phyloP scores from a whole-genome alignment of 345 rosid species.

The Syzygium aqueum region DNA sequence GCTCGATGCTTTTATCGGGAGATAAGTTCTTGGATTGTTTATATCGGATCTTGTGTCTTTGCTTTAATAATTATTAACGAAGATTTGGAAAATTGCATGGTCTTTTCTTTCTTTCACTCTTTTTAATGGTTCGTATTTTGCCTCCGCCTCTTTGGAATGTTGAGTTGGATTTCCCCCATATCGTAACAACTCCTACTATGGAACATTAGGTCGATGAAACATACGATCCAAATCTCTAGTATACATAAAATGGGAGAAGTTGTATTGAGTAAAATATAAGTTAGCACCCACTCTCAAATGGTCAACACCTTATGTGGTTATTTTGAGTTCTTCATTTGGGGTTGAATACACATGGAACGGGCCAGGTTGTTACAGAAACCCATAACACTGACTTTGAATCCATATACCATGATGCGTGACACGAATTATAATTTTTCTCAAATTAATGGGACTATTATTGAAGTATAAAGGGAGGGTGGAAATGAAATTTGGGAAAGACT shows the following conservation, averaged over 20 bases:
- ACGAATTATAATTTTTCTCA: neutral
- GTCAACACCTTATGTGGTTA: neutral
- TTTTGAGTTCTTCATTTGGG: neutral
- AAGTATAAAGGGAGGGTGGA: neutral
- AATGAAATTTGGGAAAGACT: neutral
- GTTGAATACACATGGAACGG: neutral
- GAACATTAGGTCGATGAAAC: neutral
- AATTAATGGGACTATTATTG: neutral
- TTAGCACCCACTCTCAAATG: neutral
- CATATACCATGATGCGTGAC: neutral
- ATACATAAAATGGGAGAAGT: neutral
- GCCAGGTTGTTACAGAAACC: accelerated
- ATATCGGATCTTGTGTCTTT: neutral
- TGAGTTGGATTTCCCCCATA: neutral
- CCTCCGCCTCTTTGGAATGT: neutral
- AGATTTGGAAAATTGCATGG: neutral
- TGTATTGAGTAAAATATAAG: neutral
- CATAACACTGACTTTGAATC: neutral
- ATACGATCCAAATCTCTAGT: neutral
- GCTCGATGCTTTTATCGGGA: neutral
- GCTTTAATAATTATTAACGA: neutral
- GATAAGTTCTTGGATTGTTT: neutral
- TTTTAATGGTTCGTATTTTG: neutral
- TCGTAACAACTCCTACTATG: neutral
- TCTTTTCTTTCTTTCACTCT: neutral